Percentiles rank a stretch among this genome's conserved stretches.
Evolutionary conservation across 306 rosid genomes (phyloP).

Genomic region (Canavalia ensiformis): DNA sequence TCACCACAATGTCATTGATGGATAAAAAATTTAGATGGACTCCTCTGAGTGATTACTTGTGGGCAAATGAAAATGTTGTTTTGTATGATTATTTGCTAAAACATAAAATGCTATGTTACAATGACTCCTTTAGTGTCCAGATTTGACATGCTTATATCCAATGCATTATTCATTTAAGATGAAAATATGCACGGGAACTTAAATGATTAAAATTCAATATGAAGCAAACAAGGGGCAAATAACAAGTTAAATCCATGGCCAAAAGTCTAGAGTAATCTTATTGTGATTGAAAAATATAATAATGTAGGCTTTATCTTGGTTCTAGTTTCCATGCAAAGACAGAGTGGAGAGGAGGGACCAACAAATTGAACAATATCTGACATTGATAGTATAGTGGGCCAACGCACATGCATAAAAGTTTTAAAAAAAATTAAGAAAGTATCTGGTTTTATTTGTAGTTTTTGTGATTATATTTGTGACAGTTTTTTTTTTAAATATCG

Average conservation of each 20-base stretch:
- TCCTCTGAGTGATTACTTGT: neutral
- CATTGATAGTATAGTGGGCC: conserved; percentile 45
- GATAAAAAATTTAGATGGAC: neutral
- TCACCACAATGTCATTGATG: neutral
- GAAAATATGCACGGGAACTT: neutral
- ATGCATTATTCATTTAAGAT: neutral
- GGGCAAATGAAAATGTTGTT: neutral
- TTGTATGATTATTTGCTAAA: neutral
- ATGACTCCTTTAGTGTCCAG: neutral
- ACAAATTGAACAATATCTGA: conserved; percentile 50
- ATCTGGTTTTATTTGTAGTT: too few relatives aligned
- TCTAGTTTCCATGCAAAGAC: conserved; percentile 29
- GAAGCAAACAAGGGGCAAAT: neutral
- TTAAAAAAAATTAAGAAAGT: too few relatives aligned
- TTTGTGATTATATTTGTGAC: too few relatives aligned
- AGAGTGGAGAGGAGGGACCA: conserved; percentile 30
- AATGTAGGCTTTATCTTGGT: conserved; percentile 16
- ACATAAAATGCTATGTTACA: neutral
- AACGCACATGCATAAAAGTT: conserved; percentile 29
- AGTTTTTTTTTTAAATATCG: too few relatives aligned
- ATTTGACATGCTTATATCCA: conserved; percentile 2
- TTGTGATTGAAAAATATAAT: conserved; percentile 14
- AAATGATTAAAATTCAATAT: neutral
- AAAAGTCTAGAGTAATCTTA: neutral
- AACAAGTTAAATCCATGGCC: neutral